Percentiles rank a stretch among this genome's conserved stretches.
Conservation (phyloP, 2,329 filamentous ascomycete genomes). For the Tolypocladium sp. region DNA sequence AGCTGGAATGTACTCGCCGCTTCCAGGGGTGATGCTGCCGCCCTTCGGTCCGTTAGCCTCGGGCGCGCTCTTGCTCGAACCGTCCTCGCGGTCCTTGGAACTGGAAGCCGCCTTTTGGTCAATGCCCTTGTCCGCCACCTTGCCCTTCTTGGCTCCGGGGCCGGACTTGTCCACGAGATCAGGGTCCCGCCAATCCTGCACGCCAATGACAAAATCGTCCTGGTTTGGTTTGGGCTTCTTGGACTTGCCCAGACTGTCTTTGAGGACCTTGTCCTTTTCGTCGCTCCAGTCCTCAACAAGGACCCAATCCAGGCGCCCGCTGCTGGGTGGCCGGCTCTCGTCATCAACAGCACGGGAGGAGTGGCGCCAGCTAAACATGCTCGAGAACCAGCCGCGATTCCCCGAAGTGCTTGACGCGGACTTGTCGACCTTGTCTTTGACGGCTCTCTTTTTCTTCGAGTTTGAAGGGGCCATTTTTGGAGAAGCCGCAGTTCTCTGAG, state of each 20-base stretch:
- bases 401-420: conserved; percentile 8
- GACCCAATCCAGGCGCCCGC: conserved; percentile 67
- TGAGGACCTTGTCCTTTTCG: conserved; percentile 34
- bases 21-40: conserved; percentile 62
- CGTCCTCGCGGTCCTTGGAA: conserved; percentile 1
- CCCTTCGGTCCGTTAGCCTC: conserved; percentile 38
- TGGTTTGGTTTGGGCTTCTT: conserved; percentile 8
- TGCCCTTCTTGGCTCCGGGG: conserved; percentile 2
- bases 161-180: conserved; percentile 32
- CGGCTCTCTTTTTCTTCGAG: conserved; percentile 15
- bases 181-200: conserved; percentile 79
- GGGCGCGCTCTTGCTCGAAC: conserved; percentile 1
- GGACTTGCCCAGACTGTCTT: conserved; percentile 25
- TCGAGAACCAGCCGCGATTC: conserved; percentile 33
- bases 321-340: conserved; percentile 59
- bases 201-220: conserved; percentile 66
- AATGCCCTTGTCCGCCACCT: conserved; percentile 1
- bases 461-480: conserved; percentile 3
- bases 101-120: conserved; percentile 1
- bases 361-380: conserved; percentile 27
- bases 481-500: conserved; percentile 15
- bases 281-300: conserved; percentile 58
- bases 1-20: conserved; percentile 52
- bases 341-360: conserved; percentile 26
- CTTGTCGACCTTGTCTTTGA: conserved; percentile 14